Evolutionary conservation across 805 yeast species (phyloP).

Genomic region (Wickerhamiella qilinensis): DNA sequence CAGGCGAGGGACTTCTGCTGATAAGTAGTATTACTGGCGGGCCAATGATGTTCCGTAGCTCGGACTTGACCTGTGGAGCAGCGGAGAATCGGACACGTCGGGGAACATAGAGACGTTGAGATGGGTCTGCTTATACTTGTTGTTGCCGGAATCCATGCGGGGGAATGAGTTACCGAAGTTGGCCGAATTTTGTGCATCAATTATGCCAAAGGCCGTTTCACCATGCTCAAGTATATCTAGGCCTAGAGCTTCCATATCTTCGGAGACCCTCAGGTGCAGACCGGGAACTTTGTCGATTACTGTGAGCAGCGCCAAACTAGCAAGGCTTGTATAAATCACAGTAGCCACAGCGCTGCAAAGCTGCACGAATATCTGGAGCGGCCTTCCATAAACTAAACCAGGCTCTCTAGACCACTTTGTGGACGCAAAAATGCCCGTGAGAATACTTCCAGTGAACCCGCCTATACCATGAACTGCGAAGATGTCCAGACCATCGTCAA

Average conservation of each 20-base stretch:
- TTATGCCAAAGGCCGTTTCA: constrained; percentile 39
- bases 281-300: constrained; percentile 62
- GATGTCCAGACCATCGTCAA: constrained; percentile 93
- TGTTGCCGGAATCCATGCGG: constrained; percentile 1
- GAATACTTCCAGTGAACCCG: constrained; percentile 32
- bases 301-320: constrained; percentile 53
- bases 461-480: constrained; percentile 46
- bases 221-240: constrained; percentile 85
- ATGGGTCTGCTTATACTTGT: constrained; percentile 8
- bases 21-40: no score
- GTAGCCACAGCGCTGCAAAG: constrained; percentile 60
- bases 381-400: constrained; percentile 81
- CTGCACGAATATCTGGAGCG: constrained; percentile 74
- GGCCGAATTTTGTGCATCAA: not conserved
- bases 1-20: no score
- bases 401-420: constrained; percentile 52
- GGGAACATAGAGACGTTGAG: constrained; percentile 14
- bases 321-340: constrained; percentile 57
- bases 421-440: constrained; percentile 88
- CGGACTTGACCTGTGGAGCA: constrained; percentile 9
- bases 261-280: constrained; percentile 64
- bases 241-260: constrained; percentile 78
- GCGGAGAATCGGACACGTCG: constrained; percentile 12
- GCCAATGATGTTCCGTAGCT: constrained; percentile 10
- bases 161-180: not conserved